phyloP scores from a whole-genome alignment of 176 grass and related monocot species.

The Panicum miliaceum region DNA sequence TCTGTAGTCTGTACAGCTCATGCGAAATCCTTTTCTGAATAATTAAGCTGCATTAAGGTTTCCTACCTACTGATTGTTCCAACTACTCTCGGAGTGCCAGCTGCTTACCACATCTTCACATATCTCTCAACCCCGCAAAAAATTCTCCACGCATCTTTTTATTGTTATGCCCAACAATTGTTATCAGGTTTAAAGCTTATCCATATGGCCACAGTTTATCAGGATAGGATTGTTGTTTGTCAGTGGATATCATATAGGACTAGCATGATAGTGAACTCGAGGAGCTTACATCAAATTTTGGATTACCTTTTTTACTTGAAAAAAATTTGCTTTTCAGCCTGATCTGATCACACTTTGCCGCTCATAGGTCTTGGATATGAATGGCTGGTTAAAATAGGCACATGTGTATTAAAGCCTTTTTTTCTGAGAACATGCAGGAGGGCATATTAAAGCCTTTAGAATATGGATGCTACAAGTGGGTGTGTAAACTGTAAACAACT shows the following conservation, averaged over 20 bases:
- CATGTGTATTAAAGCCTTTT: background rate
- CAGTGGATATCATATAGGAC: background rate
- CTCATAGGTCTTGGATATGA: background rate
- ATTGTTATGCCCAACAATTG: constrained; percentile 3
- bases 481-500: background rate
- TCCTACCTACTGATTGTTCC: constrained; percentile 7
- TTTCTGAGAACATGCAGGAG: too few species aligned
- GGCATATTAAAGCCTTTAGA: background rate
- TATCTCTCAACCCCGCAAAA: background rate
- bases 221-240: constrained; percentile 3
- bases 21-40: constrained; percentile 37
- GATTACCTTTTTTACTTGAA: constrained; percentile 2
- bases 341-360: background rate
- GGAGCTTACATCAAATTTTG: constrained; percentile 20
- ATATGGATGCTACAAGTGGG: background rate
- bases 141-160: background rate
- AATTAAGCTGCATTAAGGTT: constrained; percentile 31
- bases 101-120: constrained; percentile 18
- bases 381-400: background rate
- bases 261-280: constrained; percentile 31
- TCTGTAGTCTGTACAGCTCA: constrained; percentile 7
- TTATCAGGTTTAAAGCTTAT: constrained; percentile 12
- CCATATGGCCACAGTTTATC: constrained; percentile 14
- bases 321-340: constrained; percentile 12
- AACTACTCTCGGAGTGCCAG: constrained; percentile 16